A percentile compares a stretch with the other conserved stretches of the same genome.
These are phyloP conservation scores for Groenewaldozyma tartarivorans DNA, from an alignment of 805 yeast genomes.

Conservation along the genomic window DNA sequence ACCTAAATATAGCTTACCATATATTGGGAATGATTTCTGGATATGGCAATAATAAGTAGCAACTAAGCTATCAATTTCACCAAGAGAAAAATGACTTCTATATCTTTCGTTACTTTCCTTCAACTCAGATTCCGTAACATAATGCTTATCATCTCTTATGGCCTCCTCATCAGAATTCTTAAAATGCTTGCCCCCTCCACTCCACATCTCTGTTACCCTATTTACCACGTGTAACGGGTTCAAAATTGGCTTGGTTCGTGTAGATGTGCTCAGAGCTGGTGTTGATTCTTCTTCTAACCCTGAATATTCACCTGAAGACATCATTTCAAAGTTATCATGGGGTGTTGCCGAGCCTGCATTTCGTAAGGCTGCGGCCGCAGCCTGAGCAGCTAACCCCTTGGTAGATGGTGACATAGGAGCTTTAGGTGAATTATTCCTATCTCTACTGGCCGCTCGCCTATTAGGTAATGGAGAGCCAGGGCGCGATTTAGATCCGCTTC, in stretches of 20 bases:
- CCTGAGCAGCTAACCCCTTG: not conserved
- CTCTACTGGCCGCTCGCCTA: not conserved
- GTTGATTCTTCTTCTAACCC: conserved; percentile 7
- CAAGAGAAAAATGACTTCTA: conserved; percentile 55
- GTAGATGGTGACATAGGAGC: not conserved
- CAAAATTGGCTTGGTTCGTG: conserved; percentile 18
- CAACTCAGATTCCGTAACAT: conserved; percentile 36
- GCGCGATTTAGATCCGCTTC: too few relatives aligned
- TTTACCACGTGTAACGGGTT: conserved; percentile 22
- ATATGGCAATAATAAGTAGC: conserved; percentile 66
- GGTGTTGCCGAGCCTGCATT: not conserved
- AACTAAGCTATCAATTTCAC: conserved; percentile 39
- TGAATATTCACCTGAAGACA: conserved; percentile 9
- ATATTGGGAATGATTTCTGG: conserved; percentile 62
- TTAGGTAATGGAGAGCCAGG: too few relatives aligned
- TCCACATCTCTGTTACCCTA: conserved; percentile 43
- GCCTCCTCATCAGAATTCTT: conserved; percentile 19
- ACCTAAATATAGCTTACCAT: conserved; percentile 77
- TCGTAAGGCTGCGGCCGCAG: conserved; percentile 28
- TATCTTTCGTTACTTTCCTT: conserved; percentile 47
- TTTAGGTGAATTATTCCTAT: not conserved
- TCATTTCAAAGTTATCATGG: conserved; percentile 8
- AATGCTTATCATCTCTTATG: conserved; percentile 36
- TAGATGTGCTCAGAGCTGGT: not conserved
- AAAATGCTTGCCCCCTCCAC: conserved; percentile 55